Evolutionary conservation across 768 basidiomycete species (phyloP).

Genomic region (Boletus sp.): DNA sequence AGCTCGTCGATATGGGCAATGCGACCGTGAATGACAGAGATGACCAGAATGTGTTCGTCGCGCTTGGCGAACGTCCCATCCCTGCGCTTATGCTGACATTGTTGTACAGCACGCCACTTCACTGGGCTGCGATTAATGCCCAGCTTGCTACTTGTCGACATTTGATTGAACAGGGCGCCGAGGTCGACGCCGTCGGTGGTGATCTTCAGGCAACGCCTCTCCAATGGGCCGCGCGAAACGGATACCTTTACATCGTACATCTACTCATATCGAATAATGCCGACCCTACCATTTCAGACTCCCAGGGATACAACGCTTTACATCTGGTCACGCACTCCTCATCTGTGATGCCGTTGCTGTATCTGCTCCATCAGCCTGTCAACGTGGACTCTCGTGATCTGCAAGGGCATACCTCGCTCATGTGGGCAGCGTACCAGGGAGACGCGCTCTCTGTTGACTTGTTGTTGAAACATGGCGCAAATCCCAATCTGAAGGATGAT

Average conservation of each 20-base stretch:
- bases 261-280: constrained; percentile 86
- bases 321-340: constrained; percentile 96
- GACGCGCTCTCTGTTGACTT: constrained; percentile 94
- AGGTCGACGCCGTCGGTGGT: constrained; percentile 92
- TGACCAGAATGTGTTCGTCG: constrained; percentile 69
- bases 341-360: constrained; percentile 91
- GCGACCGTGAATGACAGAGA: constrained; percentile 79
- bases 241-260: constrained; percentile 94
- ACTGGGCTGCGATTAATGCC: constrained; percentile 98
- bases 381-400: constrained; percentile 87
- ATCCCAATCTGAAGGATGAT: constrained; percentile 72
- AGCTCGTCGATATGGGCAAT: constrained; percentile 68
- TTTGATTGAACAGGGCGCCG: constrained; percentile 88
- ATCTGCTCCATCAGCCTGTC: constrained; percentile 90
- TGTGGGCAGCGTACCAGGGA: constrained; percentile 99
- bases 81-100: constrained; percentile 5
- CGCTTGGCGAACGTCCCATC: neutral
- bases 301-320: constrained; percentile 94
- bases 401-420: constrained; percentile 91
- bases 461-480: constrained; percentile 84
- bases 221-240: constrained; percentile 98
- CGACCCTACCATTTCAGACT: constrained; percentile 88
- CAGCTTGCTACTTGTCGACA: constrained; percentile 86
- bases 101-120: constrained; percentile 65
- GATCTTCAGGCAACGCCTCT: constrained; percentile 93